Conservation (phyloP, 768 basidiomycete species). For the Erythrobasidium yunnanense region DNA sequence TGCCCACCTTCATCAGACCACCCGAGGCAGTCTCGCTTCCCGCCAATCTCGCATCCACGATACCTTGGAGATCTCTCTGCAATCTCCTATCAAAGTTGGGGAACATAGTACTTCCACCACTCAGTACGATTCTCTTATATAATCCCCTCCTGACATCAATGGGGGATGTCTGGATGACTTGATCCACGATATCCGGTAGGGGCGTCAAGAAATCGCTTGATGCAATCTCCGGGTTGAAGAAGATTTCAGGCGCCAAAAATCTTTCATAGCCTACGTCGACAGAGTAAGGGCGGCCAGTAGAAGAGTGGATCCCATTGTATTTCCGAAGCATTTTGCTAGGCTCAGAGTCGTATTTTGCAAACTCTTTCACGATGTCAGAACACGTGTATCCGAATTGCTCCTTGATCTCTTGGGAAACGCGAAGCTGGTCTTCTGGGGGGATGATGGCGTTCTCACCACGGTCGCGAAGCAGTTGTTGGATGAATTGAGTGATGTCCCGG, state of each 20-base stretch:
- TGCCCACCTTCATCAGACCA: slow-evolving; percentile 57
- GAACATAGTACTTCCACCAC: slow-evolving; percentile 98
- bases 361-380: slow-evolving; percentile 97
- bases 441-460: slow-evolving; percentile 82
- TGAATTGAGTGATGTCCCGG: slow-evolving; percentile 91
- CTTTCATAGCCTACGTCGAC: slow-evolving; percentile 96
- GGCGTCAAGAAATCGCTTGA: slow-evolving; percentile 96
- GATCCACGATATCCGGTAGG: slow-evolving; percentile 87
- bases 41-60: slow-evolving; percentile 82
- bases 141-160: slow-evolving; percentile 93
- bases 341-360: slow-evolving; percentile 92
- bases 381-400: slow-evolving; percentile 98
- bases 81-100: slow-evolving; percentile 94
- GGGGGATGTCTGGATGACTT: slow-evolving; percentile 86
- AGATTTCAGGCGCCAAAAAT: slow-evolving; percentile 97
- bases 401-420: slow-evolving; percentile 85
- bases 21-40: slow-evolving; percentile 64
- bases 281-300: slow-evolving; percentile 86
- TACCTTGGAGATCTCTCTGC: slow-evolving; percentile 84
- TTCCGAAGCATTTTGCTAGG: slow-evolving; percentile 89
- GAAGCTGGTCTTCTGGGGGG: slow-evolving; percentile 87
- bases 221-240: slow-evolving; percentile 98
- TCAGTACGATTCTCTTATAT: slow-evolving; percentile 96
- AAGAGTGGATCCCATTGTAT: slow-evolving; percentile 84
- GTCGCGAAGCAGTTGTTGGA: slow-evolving; percentile 87